phyloP scores from a whole-genome alignment of 805 yeast species.

The Saccharomycopsis babjevae region DNA sequence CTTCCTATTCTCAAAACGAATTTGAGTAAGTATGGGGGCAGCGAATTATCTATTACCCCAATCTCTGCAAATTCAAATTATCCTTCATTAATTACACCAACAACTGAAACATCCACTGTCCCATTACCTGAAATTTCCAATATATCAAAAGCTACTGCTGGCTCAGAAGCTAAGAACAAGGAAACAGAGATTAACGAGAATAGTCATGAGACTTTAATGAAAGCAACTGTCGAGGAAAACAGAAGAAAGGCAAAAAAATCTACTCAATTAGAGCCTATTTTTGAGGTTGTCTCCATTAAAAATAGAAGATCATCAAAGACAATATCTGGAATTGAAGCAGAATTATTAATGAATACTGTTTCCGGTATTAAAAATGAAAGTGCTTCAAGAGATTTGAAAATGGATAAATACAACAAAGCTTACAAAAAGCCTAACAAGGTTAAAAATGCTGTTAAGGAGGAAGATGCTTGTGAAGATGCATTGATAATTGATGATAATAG shows the following conservation, averaged over 20 bases:
- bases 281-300: conserved; percentile 13
- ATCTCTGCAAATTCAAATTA: background rate
- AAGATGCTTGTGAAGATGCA: background rate
- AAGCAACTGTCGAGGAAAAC: background rate
- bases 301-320: conserved; percentile 13
- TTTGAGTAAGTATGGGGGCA: background rate
- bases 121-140: background rate
- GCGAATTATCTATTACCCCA: background rate
- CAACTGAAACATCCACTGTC: background rate
- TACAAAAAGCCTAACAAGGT: background rate
- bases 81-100: background rate
- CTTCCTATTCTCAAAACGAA: conserved; percentile 1
- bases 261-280: conserved; percentile 11
- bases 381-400: conserved; percentile 1
- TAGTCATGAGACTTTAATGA: background rate
- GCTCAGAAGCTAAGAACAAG: background rate
- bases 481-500: background rate
- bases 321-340: conserved; percentile 14
- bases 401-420: background rate
- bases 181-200: background rate
- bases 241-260: background rate
- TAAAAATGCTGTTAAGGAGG: background rate
- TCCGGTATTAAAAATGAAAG: conserved; percentile 5
- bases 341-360: conserved; percentile 11
- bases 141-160: background rate